Percentiles rank a stretch among this genome's conserved stretches.
phyloP scores from a whole-genome alignment of 768 basidiomycete genomes.

The Coprinopsis strossmayeri region DNA sequence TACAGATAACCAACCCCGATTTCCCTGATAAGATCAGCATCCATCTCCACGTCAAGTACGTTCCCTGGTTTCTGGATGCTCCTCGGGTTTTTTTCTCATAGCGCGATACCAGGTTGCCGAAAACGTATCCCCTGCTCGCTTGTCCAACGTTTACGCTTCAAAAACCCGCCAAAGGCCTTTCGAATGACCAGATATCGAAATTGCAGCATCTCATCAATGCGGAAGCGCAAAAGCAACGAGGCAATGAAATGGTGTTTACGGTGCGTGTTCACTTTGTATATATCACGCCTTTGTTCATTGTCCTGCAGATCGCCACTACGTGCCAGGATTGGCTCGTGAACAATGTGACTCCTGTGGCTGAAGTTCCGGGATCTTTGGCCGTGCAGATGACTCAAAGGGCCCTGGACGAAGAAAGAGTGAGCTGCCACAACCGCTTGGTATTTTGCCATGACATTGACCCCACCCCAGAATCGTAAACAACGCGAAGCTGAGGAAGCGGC shows the following conservation, averaged over 20 bases:
- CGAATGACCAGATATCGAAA: slow-evolving; percentile 46
- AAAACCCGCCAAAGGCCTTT: slow-evolving; percentile 57
- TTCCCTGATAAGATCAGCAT: slow-evolving; percentile 55
- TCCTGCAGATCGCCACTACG: slow-evolving; percentile 53
- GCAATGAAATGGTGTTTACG: slow-evolving; percentile 76
- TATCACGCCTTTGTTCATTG: not conserved
- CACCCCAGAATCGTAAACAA: slow-evolving; percentile 42
- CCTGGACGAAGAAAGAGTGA: slow-evolving; percentile 58
- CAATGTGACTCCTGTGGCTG: slow-evolving; percentile 49
- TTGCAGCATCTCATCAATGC: slow-evolving; percentile 54
- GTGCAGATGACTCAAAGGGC: slow-evolving; percentile 74
- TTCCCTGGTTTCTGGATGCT: slow-evolving; percentile 10
- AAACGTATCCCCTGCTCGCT: slow-evolving; percentile 73
- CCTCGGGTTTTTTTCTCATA: slow-evolving; percentile 4
- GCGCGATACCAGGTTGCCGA: slow-evolving; percentile 52
- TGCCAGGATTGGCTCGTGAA: slow-evolving; percentile 66
- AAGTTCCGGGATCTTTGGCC: slow-evolving; percentile 62
- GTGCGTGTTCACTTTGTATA: too few species aligned
- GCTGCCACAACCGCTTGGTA: slow-evolving; percentile 13
- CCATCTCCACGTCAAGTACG: slow-evolving; percentile 66
- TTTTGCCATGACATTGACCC: not conserved
- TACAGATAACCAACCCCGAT: slow-evolving; percentile 64
- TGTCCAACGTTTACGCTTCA: slow-evolving; percentile 63
- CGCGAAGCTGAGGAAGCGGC: slow-evolving; percentile 53
- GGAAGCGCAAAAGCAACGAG: slow-evolving; percentile 59